Percentiles rank a stretch among this genome's conserved stretches.
These are phyloP conservation scores for Russula virescens DNA, from an alignment of 768 basidiomycete species.

Conservation along the genomic window DNA sequence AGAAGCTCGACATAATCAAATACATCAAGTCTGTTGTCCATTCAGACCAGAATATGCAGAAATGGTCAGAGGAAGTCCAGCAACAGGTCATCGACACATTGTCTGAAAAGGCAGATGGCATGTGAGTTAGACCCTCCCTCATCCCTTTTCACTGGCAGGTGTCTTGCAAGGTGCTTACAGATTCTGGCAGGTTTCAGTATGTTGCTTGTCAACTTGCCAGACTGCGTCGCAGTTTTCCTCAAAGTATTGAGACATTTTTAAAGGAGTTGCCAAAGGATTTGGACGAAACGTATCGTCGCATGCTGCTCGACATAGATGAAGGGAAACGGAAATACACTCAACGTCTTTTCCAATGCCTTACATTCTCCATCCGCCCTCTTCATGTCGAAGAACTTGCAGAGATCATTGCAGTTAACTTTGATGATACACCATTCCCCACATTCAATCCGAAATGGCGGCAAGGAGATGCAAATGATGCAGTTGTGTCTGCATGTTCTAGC, in stretches of 20 bases:
- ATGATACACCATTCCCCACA: neutral
- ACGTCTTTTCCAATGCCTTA: conserved; percentile 1
- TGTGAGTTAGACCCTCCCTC: neutral
- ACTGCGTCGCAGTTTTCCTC: neutral
- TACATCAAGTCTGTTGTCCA: neutral
- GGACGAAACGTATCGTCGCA: conserved; percentile 1
- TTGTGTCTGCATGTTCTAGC: conserved; percentile 9
- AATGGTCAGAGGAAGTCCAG: neutral
- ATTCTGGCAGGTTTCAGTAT: neutral
- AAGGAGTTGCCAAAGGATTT: neutral
- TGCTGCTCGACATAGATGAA: neutral
- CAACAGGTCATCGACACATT: neutral
- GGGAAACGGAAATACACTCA: neutral
- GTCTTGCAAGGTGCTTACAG: neutral
- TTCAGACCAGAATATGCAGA: neutral
- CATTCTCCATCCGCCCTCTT: conserved; percentile 4
- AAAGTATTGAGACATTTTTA: neutral
- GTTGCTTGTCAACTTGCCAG: neutral
- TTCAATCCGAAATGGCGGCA: neutral
- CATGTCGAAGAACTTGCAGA: conserved; percentile 2
- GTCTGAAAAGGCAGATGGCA: neutral
- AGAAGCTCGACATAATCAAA: neutral
- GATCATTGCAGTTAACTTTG: neutral
- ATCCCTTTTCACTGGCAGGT: neutral
- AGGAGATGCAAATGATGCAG: neutral